Percentiles rank a stretch among this genome's conserved stretches.
phyloP scores from a whole-genome alignment of 768 basidiomycete genomes.

The Cantharellus cinnabarinus region DNA sequence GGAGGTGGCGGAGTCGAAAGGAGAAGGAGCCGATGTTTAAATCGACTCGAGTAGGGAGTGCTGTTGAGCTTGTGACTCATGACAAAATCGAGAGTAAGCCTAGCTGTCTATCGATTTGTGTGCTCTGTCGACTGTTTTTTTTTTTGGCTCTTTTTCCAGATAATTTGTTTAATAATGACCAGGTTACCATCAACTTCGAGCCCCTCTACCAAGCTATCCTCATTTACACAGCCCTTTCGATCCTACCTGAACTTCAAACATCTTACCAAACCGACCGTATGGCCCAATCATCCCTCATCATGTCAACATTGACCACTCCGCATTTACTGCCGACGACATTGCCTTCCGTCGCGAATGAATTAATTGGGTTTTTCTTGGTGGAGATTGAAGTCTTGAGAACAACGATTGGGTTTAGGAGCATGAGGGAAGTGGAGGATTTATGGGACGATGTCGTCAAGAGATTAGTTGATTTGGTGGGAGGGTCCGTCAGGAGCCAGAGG shows the following conservation, averaged over 20 bases:
- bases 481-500: conserved; percentile 47
- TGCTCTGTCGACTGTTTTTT: background rate
- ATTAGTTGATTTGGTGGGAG: conserved; percentile 51
- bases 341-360: conserved; percentile 67
- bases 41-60: conserved; percentile 65
- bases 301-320: conserved; percentile 45
- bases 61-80: conserved; percentile 77
- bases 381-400: conserved; percentile 83
- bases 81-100: conserved; percentile 86
- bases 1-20: conserved; percentile 64
- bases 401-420: conserved; percentile 74
- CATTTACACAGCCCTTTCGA: conserved; percentile 80
- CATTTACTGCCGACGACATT: conserved; percentile 27
- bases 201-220: conserved; percentile 94
- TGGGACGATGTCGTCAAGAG: conserved; percentile 75
- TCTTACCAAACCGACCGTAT: conserved; percentile 97
- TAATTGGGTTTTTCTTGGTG: conserved; percentile 94
- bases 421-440: conserved; percentile 79
- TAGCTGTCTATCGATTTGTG: background rate
- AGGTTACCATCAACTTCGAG: conserved; percentile 77
- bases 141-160: conserved; percentile 24
- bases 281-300: conserved; percentile 91
- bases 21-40: conserved; percentile 70
- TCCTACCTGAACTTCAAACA: conserved; percentile 70
- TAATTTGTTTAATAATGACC: conserved; percentile 80